Evolutionary conservation across 2,329 filamentous ascomycete species (phyloP), one percentile per base, ranked within the genome.

Genomic region (Fonsecaea pedrosoi): DNA sequence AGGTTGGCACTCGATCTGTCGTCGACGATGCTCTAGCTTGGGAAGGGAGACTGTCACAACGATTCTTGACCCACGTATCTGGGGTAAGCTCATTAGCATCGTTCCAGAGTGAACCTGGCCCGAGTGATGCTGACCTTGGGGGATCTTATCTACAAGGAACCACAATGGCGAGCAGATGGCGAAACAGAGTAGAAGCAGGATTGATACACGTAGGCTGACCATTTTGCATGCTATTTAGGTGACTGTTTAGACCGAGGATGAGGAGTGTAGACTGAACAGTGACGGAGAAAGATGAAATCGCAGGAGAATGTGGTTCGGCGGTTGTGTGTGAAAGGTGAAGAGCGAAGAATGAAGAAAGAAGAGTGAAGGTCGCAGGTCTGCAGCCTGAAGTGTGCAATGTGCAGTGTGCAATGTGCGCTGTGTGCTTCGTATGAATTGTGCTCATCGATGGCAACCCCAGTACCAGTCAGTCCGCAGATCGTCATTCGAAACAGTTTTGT

Each of bases 1-100:
- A 84, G 64, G 88, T 85, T 87, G 87, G 89, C 69, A 82, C 80
- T 38, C 79, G 76, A 70, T 45, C 68, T 70, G 62, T 75, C 74
- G 45, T 15, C 5, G 60, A 38, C 80, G 81, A 77, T 86, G 87
- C 89, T 69, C 79, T 78, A 37, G 86, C 87, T 70, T 81, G 76
- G 45, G 79, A 80, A 5, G 85, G 76, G 35, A 88, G 77, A 4
- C 82, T 82, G 18, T 76, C 74, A 74, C 87, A 89, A 76, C 85
- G 84, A 73, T 35, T 18, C n/a, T 60, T 18, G 15, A 59, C 38
- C 25, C 54, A 13, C 12, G 21, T 7, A 6, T 65, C 66, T 69
- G 30, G 18, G 37, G 37, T 35, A 34, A 42, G 25, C 8, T 56
- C 37, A 57, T 62, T 59, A 55, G 55, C 15, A 34, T 42, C 6